A percentile compares a stretch with the other conserved stretches of the same genome.
Conservation (phyloP, 345 rosid species). For the Chamaenerion angustifolium region DNA sequence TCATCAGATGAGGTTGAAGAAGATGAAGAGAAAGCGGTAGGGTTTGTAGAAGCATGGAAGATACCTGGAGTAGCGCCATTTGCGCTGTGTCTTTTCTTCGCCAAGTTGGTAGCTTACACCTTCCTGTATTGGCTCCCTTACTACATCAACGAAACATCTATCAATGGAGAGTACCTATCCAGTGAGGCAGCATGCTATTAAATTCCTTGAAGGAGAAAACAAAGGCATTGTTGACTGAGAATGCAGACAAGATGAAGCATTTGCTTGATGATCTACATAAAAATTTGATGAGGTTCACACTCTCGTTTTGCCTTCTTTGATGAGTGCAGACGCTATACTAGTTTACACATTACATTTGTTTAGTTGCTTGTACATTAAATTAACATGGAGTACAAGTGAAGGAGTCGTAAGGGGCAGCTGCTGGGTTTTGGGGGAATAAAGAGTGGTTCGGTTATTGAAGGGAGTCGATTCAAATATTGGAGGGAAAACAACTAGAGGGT, state of each 20-base stretch:
- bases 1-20: constrained; percentile 18
- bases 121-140: too few relatives aligned
- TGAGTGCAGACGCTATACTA: constrained; percentile 2
- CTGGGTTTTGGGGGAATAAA: too few relatives aligned
- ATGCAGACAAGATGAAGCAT: constrained; percentile 61
- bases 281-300: constrained; percentile 69
- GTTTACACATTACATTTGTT: constrained; percentile 1
- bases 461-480: too few relatives aligned
- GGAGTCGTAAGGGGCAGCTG: too few relatives aligned
- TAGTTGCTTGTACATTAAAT: background rate
- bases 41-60: constrained; percentile 85
- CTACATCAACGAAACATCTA: too few relatives aligned
- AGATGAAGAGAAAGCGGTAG: constrained; percentile 59
- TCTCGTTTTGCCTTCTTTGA: constrained; percentile 8
- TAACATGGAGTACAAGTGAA: too few relatives aligned
- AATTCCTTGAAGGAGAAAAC: constrained; percentile 61
- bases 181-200: constrained; percentile 80
- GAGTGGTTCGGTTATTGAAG: too few relatives aligned
- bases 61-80: constrained; percentile 92
- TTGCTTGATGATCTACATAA: constrained; percentile 77
- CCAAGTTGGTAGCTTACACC: constrained; percentile 86
- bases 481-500: too few relatives aligned
- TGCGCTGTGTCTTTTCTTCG: constrained; percentile 84
- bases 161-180: too few relatives aligned
- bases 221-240: constrained; percentile 74